Percentiles rank a stretch among this genome's conserved stretches.
Conservation (phyloP, 2,329 filamentous ascomycete species). For the Pseudodiploospora longispora region DNA sequence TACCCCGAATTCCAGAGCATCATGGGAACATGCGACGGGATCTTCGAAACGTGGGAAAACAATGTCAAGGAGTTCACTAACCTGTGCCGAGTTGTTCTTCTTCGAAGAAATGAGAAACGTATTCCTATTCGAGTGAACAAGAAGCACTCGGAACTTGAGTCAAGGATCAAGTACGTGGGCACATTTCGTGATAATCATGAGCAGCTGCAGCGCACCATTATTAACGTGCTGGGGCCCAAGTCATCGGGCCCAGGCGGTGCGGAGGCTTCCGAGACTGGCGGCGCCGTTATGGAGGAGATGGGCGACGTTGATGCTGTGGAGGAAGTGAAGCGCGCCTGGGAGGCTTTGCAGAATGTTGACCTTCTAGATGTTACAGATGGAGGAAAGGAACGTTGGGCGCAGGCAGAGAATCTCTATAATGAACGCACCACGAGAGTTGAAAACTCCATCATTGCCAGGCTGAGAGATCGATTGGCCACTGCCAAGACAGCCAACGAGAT, state of each 20-base stretch:
- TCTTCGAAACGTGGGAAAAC: conserved; percentile 92
- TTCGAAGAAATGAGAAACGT: conserved; percentile 92
- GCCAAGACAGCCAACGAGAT: conserved; percentile 98
- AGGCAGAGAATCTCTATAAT: conserved; percentile 93
- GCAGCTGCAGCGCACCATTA: conserved; percentile 90
- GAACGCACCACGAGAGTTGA: conserved; percentile 95
- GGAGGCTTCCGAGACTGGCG: conserved; percentile 46
- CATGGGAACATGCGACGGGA: conserved; percentile 74
- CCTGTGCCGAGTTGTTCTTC: conserved; percentile 87
- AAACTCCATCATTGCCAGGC: conserved; percentile 93
- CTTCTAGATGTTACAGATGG: conserved; percentile 85
- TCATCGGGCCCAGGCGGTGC: conserved; percentile 46
- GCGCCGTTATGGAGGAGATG: conserved; percentile 81
- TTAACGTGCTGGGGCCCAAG: conserved; percentile 86
- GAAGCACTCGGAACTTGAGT: conserved; percentile 80
- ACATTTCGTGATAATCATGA: conserved; percentile 97
- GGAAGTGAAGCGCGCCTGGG: conserved; percentile 91
- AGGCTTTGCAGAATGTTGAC: conserved; percentile 88
- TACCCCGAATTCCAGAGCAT: conserved; percentile 83
- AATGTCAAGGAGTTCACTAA: conserved; percentile 97
- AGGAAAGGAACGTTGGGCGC: conserved; percentile 85
- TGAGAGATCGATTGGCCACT: conserved; percentile 86
- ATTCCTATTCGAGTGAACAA: conserved; percentile 95
- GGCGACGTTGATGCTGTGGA: conserved; percentile 95
- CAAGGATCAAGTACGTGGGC: conserved; percentile 84